Evolutionary conservation across 306 rosid species (phyloP).

Genomic region (Morella rubra): DNA sequence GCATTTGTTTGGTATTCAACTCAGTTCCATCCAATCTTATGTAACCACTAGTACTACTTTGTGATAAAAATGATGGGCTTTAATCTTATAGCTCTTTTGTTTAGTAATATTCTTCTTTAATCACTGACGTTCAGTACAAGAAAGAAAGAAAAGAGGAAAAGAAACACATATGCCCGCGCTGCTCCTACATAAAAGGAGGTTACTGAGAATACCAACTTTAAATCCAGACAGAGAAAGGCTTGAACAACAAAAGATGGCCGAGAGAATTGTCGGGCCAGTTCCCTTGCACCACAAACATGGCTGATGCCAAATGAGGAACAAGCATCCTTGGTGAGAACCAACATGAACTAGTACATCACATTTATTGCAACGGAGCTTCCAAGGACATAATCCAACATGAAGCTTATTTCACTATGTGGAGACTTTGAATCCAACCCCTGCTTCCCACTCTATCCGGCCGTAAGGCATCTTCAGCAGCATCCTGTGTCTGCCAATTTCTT

Average conservation of each 20-base stretch:
- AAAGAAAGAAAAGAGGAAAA: not conserved
- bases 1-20: too few relatives aligned
- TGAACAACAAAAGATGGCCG: too few relatives aligned
- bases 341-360: not conserved
- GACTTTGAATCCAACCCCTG: not conserved
- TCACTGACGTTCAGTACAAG: too few relatives aligned
- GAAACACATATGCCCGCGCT: not conserved
- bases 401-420: conserved; percentile 13
- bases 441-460: too few relatives aligned
- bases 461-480: not conserved
- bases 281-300: not conserved
- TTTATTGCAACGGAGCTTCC: not conserved
- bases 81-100: too few relatives aligned
- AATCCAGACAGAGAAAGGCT: too few relatives aligned
- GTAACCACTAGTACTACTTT: too few relatives aligned
- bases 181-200: too few relatives aligned
- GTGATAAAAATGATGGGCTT: too few relatives aligned
- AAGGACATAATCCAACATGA: not conserved
- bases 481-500: not conserved
- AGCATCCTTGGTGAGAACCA: not conserved
- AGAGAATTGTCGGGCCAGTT: not conserved
- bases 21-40: too few relatives aligned
- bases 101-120: too few relatives aligned
- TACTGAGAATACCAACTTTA: too few relatives aligned
- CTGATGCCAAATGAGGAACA: not conserved